Percentiles rank a stretch among this genome's conserved stretches.
phyloP scores from a whole-genome alignment of 768 basidiomycete genomes.

The Termitomyces sp. region DNA sequence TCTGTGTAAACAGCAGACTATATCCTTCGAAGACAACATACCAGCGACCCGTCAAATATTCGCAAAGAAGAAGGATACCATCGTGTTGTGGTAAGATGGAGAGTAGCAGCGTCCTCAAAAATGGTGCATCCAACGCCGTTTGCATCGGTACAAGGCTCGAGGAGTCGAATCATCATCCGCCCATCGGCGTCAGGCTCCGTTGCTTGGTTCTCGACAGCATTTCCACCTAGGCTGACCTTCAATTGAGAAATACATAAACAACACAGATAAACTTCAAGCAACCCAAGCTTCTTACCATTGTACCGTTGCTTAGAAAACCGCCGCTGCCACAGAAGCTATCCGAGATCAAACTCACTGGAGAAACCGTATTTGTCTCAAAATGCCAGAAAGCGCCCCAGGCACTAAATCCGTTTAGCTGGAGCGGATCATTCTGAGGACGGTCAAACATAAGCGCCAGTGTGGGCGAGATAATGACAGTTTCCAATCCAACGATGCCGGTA shows the following conservation, averaged over 20 bases:
- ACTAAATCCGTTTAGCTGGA: slow-evolving; percentile 2
- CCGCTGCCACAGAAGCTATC: slow-evolving; percentile 8
- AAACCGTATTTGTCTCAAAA: slow-evolving; percentile 5
- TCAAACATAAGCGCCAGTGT: slow-evolving; percentile 7
- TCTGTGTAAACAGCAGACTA: not conserved
- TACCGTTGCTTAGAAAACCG: slow-evolving; percentile 9
- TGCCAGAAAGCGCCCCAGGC: slow-evolving; percentile 11
- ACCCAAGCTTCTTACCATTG: slow-evolving; percentile 4
- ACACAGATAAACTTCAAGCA: not conserved
- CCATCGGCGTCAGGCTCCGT: slow-evolving; percentile 21
- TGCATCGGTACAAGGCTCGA: slow-evolving; percentile 31
- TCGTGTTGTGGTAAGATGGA: slow-evolving; percentile 29
- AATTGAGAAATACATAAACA: not conserved
- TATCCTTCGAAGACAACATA: not conserved
- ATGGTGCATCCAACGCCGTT: slow-evolving; percentile 25
- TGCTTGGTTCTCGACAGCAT: slow-evolving; percentile 18
- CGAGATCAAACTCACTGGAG: slow-evolving; percentile 3
- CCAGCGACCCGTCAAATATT: slow-evolving; percentile 26
- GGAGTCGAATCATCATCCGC: slow-evolving; percentile 30
- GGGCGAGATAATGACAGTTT: slow-evolving; percentile 5
- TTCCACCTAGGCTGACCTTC: slow-evolving; percentile 25
- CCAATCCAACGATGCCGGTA: slow-evolving; percentile 5
- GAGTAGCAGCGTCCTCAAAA: slow-evolving; percentile 27
- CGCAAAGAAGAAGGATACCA: slow-evolving; percentile 37
- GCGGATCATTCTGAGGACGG: slow-evolving; percentile 5